Evolutionary conservation across 1,284 basidiomycete genomes (phyloP).

Genomic region (Ustilago vetiveriae): DNA sequence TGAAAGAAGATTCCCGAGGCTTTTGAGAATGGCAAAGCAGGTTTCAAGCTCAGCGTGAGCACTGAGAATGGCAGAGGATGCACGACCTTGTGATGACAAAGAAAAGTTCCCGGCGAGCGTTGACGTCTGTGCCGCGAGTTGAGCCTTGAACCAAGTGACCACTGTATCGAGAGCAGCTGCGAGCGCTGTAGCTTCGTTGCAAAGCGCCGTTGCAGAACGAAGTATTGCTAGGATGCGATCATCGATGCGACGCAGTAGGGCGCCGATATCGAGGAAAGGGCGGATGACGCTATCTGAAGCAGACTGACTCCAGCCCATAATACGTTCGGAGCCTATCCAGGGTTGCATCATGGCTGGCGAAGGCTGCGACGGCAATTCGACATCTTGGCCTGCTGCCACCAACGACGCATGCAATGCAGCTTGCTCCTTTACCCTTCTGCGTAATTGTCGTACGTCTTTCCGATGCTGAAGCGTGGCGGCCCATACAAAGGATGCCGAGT

Average conservation of each 20-base stretch:
- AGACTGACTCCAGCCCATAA: conserved; percentile 33
- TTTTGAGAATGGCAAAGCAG: conserved; percentile 20
- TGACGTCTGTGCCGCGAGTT: conserved; percentile 25
- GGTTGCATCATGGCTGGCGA: conserved; percentile 16
- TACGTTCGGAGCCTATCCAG: conserved; percentile 42
- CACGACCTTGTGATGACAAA: neutral
- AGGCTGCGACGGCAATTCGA: neutral
- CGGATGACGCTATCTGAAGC: conserved; percentile 36
- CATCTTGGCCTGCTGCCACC: conserved; percentile 12
- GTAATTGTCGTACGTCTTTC: conserved; percentile 12
- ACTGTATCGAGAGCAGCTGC: conserved; percentile 40
- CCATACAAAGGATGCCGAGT: conserved; percentile 39
- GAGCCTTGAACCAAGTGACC: conserved; percentile 42
- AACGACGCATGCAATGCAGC: conserved; percentile 15
- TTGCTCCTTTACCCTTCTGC: conserved; percentile 29
- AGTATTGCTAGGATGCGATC: conserved; percentile 27
- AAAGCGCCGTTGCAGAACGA: conserved; percentile 7
- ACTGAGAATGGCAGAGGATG: conserved; percentile 28
- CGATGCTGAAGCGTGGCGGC: conserved; percentile 24
- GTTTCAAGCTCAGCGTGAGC: conserved; percentile 39
- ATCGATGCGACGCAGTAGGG: conserved; percentile 44
- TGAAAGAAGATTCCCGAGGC: conserved; percentile 33
- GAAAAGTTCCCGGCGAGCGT: conserved; percentile 1
- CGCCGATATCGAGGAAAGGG: conserved; percentile 37
- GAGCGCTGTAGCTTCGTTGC: conserved; percentile 44